Percentiles rank a stretch among this genome's conserved stretches.
These are phyloP conservation scores for Podaxis sp. DNA, from an alignment of 768 basidiomycete species.

Conservation along the genomic window DNA sequence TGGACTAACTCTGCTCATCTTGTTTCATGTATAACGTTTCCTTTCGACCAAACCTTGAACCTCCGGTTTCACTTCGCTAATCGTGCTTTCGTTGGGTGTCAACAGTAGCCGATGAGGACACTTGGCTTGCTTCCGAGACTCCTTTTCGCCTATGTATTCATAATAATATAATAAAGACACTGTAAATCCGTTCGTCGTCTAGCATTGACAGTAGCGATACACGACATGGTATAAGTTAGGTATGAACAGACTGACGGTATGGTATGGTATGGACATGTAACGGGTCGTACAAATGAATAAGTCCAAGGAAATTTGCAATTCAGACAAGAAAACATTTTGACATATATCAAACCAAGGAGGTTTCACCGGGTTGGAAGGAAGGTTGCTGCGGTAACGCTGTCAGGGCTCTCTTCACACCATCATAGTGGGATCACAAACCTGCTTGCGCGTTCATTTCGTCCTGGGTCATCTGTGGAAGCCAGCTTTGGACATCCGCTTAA, in stretches of 20 bases:
- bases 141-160: slow-evolving; percentile 3
- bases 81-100: neutral
- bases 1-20: slow-evolving; percentile 1
- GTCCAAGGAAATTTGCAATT: neutral
- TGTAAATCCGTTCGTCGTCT: neutral
- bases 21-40: neutral
- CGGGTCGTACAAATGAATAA: neutral
- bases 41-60: neutral
- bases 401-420: slow-evolving; percentile 14
- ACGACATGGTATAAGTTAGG: slow-evolving; percentile 3
- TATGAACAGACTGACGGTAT: neutral
- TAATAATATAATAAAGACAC: slow-evolving; percentile 11
- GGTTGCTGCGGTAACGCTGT: slow-evolving; percentile 36
- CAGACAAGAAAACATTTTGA: neutral
- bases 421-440: slow-evolving; percentile 36
- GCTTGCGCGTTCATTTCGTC: slow-evolving; percentile 73
- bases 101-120: neutral
- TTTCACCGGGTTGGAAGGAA: slow-evolving; percentile 59
- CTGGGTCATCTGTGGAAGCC: slow-evolving; percentile 40
- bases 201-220: slow-evolving; percentile 3
- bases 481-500: slow-evolving; percentile 4
- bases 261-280: neutral
- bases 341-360: neutral
- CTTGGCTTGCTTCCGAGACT: neutral
- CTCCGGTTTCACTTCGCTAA: neutral